Conservation (phyloP, 2,329 filamentous ascomycete species). For the Davidsoniella neocaledoniae region DNA sequence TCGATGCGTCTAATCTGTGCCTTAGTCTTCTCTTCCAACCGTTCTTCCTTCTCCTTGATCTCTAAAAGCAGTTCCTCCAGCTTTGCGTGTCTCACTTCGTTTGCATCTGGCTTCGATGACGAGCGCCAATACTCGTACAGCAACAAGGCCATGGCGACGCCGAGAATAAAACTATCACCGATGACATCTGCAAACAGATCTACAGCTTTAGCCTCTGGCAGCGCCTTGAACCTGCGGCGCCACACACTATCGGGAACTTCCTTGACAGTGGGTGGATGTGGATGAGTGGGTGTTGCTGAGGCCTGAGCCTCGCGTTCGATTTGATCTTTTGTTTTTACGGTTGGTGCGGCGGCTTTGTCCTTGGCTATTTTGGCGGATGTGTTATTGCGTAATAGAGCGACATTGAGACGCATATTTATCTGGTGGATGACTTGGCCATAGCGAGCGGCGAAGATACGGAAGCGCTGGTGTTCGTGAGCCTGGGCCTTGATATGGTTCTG, state of each 20-base stretch:
- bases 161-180: conserved; percentile 45
- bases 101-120: conserved; percentile 42
- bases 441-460: conserved; percentile 41
- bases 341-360: conserved; percentile 46
- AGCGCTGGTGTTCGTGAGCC: conserved; percentile 46
- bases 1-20: conserved; percentile 32
- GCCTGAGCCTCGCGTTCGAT: conserved; percentile 29
- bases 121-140: conserved; percentile 45
- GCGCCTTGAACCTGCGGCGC: conserved; percentile 42
- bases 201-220: conserved; percentile 49
- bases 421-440: conserved; percentile 50
- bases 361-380: conserved; percentile 41
- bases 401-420: conserved; percentile 47
- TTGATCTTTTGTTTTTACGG: conserved; percentile 48
- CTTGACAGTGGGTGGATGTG: conserved; percentile 7
- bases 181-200: conserved; percentile 50
- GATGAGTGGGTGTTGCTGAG: background rate
- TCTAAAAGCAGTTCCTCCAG: conserved; percentile 32
- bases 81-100: conserved; percentile 34
- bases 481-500: conserved; percentile 50
- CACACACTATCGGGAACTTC: conserved; percentile 30
- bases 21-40: conserved; percentile 28
- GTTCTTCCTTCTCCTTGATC: conserved; percentile 31
- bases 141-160: conserved; percentile 39
- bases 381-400: conserved; percentile 39